Evolutionary conservation across 306 rosid species (phyloP).

Genomic region (Sechiopsis laciniata): DNA sequence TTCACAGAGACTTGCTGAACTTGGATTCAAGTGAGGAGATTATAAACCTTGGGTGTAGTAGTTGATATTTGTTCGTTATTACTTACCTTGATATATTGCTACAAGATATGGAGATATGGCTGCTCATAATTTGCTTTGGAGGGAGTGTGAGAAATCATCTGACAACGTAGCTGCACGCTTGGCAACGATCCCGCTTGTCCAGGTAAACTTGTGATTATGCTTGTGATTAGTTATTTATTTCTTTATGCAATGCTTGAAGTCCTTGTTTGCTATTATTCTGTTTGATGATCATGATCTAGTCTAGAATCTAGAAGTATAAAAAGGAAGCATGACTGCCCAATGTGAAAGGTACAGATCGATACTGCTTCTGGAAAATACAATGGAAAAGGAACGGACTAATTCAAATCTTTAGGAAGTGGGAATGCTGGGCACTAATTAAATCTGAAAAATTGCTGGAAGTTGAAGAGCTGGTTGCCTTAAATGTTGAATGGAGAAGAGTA

Average conservation of each 20-base stretch:
- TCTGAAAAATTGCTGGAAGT: neutral
- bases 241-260: neutral
- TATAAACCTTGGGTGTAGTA: constrained; percentile 17
- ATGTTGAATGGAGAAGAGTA: neutral
- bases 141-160: constrained; percentile 90
- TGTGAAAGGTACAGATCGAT: neutral
- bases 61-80: constrained; percentile 23
- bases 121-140: constrained; percentile 91
- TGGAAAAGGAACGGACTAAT: neutral
- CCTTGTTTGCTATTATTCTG: neutral
- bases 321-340: neutral
- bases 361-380: neutral
- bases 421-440: neutral
- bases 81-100: constrained; percentile 31
- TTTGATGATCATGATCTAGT: constrained; percentile 5
- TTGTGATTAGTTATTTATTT: neutral
- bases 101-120: constrained; percentile 95
- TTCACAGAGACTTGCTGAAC: constrained; percentile 91
- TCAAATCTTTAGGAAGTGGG: neutral
- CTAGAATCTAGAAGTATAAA: neutral
- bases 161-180: constrained; percentile 84
- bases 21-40: constrained; percentile 74
- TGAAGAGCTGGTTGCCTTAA: neutral
- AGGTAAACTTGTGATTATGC: constrained; percentile 35
- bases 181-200: constrained; percentile 85